Evolutionary conservation across 2,329 filamentous ascomycete genomes (phyloP).

Genomic region (Chaetoscypha palmicola): DNA sequence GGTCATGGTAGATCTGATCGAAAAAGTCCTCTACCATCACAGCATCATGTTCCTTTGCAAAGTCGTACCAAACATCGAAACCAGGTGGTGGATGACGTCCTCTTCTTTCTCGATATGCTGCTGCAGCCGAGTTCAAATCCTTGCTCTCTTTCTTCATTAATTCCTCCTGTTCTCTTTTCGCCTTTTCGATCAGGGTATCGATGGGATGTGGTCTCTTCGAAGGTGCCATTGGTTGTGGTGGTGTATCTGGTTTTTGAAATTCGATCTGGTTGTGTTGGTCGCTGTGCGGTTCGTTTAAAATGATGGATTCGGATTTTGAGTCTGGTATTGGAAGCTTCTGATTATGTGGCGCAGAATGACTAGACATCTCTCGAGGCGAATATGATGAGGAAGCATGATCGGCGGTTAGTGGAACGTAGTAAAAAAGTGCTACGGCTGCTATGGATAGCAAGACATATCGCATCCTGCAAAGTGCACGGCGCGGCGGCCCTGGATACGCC

Average conservation of each 20-base stretch:
- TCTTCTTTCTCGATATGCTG: constrained; percentile 46
- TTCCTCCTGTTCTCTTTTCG: constrained; percentile 33
- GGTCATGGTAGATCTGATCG: constrained; percentile 46
- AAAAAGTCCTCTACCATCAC: constrained; percentile 54
- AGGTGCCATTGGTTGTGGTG: background rate
- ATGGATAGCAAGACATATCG: constrained; percentile 20
- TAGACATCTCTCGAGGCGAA: no score
- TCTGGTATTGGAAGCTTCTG: no score
- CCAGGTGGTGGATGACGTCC: constrained; percentile 55
- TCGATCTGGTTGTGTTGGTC: no score
- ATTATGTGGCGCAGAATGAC: no score
- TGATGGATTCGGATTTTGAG: no score
- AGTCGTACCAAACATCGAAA: constrained; percentile 53
- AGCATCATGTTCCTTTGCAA: constrained; percentile 43
- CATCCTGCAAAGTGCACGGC: constrained; percentile 22
- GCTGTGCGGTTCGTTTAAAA: no score
- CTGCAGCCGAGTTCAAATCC: constrained; percentile 38
- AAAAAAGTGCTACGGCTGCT: constrained; percentile 12
- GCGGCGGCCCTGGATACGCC: constrained; percentile 25
- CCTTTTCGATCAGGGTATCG: constrained; percentile 36
- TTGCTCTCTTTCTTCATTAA: constrained; percentile 35
- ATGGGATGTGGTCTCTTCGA: constrained; percentile 34
- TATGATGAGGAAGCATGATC: no score
- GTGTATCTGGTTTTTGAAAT: background rate
- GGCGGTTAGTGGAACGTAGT: constrained; percentile 12